phyloP scores from a whole-genome alignment of 2,329 filamentous ascomycete genomes.

The Aspergillus calidoustus region DNA sequence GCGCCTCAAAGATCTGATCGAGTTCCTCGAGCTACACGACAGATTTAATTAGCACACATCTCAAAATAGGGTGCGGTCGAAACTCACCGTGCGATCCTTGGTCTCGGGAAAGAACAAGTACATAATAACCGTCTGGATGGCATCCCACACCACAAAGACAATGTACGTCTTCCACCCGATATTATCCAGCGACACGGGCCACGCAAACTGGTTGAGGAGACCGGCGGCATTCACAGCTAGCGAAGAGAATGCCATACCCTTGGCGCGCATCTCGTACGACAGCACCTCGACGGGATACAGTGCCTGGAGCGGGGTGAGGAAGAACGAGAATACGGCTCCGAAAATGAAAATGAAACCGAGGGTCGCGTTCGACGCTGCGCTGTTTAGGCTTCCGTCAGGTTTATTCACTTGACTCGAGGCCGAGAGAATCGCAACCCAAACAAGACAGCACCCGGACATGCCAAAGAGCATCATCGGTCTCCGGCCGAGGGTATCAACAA shows the following conservation, averaged over 20 bases:
- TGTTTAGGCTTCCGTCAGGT: neutral
- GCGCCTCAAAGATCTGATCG: conserved; percentile 50
- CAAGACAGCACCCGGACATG: conserved; percentile 26
- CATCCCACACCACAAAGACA: conserved; percentile 45
- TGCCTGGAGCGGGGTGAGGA: neutral
- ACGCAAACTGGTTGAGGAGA: conserved; percentile 53
- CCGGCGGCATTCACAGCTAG: conserved; percentile 51
- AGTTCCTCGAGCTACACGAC: conserved; percentile 53
- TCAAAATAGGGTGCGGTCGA: neutral
- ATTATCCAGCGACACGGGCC: conserved; percentile 40
- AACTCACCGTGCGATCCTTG: conserved; percentile 37
- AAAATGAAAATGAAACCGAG: neutral
- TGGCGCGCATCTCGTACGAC: neutral
- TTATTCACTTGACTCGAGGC: conserved; percentile 34
- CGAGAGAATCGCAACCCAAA: conserved; percentile 41
- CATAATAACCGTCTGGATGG: conserved; percentile 38
- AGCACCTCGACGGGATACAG: neutral
- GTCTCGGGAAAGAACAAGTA: conserved; percentile 56
- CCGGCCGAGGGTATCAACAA: conserved; percentile 63
- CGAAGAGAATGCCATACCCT: conserved; percentile 54
- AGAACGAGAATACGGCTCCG: neutral
- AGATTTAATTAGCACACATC: neutral
- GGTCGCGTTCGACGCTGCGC: neutral
- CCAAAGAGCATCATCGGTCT: conserved; percentile 57
- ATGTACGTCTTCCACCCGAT: conserved; percentile 62